Evolutionary conservation across 768 basidiomycete genomes (phyloP).

Genomic region (Trametes elegans): DNA sequence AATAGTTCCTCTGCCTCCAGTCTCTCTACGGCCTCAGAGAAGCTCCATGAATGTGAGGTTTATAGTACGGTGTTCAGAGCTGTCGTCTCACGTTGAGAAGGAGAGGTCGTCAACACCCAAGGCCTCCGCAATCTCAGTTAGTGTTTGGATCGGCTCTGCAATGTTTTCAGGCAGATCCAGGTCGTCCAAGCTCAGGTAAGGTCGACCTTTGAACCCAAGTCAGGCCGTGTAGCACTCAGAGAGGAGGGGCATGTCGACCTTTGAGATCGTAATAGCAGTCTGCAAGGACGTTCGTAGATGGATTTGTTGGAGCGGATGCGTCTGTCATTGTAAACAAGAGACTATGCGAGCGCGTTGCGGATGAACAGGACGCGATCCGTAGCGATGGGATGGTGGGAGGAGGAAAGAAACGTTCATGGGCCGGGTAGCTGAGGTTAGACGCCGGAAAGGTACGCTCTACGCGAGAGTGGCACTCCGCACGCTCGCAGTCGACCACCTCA

Average conservation of each 20-base stretch:
- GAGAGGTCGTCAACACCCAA: slow-evolving; percentile 18
- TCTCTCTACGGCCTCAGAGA: slow-evolving; percentile 35
- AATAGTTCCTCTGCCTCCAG: slow-evolving; percentile 34
- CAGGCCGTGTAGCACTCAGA: neutral
- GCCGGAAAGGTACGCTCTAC: slow-evolving; percentile 14
- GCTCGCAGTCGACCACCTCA: neutral
- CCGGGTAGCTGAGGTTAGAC: neutral
- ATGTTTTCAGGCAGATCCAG: slow-evolving; percentile 1
- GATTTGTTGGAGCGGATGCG: neutral
- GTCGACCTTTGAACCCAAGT: neutral
- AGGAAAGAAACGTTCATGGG: neutral
- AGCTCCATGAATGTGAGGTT: slow-evolving; percentile 30
- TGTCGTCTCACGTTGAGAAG: slow-evolving; percentile 8
- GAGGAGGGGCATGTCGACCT: neutral
- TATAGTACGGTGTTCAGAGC: neutral
- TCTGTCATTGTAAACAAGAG: neutral
- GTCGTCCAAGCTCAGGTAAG: neutral
- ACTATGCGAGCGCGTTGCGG: neutral
- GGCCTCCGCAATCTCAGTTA: slow-evolving; percentile 16
- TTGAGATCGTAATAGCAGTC: neutral
- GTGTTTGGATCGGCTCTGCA: neutral
- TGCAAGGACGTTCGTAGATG: neutral
- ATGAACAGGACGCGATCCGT: neutral
- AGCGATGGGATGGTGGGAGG: neutral
- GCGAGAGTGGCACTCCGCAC: slow-evolving; percentile 5